Base-by-base conservation (phyloP, 345 rosid species). In the Geranium brycei region DNA sequence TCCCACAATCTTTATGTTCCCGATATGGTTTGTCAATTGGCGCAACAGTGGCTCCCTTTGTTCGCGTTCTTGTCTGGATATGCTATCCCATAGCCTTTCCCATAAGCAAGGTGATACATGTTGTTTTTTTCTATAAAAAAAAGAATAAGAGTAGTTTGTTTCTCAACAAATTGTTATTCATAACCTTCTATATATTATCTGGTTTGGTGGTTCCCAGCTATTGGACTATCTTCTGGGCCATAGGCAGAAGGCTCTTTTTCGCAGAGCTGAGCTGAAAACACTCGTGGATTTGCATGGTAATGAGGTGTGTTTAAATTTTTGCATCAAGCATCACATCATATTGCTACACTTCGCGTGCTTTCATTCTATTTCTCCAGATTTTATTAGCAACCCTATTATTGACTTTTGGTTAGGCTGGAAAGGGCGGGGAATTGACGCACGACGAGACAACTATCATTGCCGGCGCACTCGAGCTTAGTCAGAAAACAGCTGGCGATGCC, bases 261-360 rank as follows among this genome's bases (percentile, higher is more conserved):
- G 99, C 72, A 86, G 99, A 82, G 99, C 99, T 67, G 99, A 93
- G 86, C 76, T 93, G 79, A 93, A 93, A 84, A 90, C 99, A 31
- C 96, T 93, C 66, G 99, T 93, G 53, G 60, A 86, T 75, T 68
- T 93, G 60, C 99, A 93, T 69, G 99, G 99, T 15, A 93, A 93
- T 31, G 97, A 90, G 95, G 99, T 91, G 64, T 38, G 11, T 10
- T 38, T 38, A 38, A 38, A 23, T 1, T 38, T 10, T 38, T 38
- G 47, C 47, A 38, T 5, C 6, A 38, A 38, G 8, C 11, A 23
- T 23, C 28, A 23, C 28, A 23, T 23, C 28, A 23, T 23, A 23
- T 23, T 23, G 2, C 28, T 23, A 23, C 11, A 38, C 47, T 38
- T 38, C 11, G 47, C 3, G 47, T 10, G 1, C 11, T 5, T 38